Percentiles rank a stretch among this genome's conserved stretches.
Evolutionary conservation across 495 filamentous ascomycete genomes (phyloP).

Genomic region (Penicillium atrosanguineum): DNA sequence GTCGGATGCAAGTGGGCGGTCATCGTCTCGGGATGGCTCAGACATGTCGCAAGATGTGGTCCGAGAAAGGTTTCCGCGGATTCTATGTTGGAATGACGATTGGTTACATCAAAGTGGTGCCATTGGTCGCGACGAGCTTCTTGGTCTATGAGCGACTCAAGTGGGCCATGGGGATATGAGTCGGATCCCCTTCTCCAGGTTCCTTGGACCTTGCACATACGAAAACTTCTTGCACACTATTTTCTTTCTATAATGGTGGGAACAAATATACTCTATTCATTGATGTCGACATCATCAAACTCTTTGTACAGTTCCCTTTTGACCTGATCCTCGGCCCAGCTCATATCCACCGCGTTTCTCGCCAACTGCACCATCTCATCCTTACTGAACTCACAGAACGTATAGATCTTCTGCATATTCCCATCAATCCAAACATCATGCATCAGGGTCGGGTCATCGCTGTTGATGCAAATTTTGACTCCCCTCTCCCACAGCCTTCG

Average conservation of each 20-base stretch:
- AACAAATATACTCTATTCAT: background rate
- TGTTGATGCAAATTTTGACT: conserved; percentile 36
- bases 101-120: background rate
- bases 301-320: conserved; percentile 23
- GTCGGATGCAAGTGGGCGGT: background rate
- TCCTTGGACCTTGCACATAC: too few relatives aligned
- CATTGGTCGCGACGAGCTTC: background rate
- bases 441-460: conserved; percentile 45
- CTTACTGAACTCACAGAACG: conserved; percentile 30
- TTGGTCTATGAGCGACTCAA: background rate
- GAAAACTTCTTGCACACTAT: too few relatives aligned
- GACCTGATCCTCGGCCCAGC: conserved; percentile 32
- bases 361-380: conserved; percentile 34
- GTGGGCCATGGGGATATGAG: background rate
- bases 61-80: background rate
- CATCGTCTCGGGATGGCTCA: background rate
- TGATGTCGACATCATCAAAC: conserved; percentile 15
- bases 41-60: background rate
- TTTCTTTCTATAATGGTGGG: too few relatives aligned
- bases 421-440: conserved; percentile 43
- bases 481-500: conserved; percentile 32
- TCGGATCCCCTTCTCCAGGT: too few relatives aligned
- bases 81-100: background rate
- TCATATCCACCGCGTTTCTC: conserved; percentile 39
- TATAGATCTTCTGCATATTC: conserved; percentile 39